phyloP scores from a whole-genome alignment of 768 basidiomycete genomes.

The Pleurotus pulmonarius region DNA sequence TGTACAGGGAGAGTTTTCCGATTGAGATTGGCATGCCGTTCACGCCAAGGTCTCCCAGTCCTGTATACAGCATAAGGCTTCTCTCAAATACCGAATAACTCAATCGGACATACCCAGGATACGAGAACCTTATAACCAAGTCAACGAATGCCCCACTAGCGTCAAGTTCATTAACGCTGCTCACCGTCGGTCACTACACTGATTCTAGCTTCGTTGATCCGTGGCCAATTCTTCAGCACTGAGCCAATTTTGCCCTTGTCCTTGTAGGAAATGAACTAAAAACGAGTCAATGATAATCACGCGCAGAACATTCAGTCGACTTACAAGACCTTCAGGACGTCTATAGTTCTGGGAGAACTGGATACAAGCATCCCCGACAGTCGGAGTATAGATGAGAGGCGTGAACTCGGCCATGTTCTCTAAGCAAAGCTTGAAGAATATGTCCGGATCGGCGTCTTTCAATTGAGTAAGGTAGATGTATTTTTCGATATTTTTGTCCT shows the following conservation, averaged over 20 bases:
- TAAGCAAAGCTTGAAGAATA: slow-evolving; percentile 78
- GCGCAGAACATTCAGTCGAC: slow-evolving; percentile 11
- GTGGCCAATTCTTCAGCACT: slow-evolving; percentile 72
- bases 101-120: slow-evolving; percentile 69
- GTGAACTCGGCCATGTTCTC: slow-evolving; percentile 65
- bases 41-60: slow-evolving; percentile 79
- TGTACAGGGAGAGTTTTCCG: slow-evolving; percentile 89
- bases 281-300: neutral
- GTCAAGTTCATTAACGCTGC: slow-evolving; percentile 14
- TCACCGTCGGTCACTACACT: slow-evolving; percentile 89
- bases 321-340: slow-evolving; percentile 68
- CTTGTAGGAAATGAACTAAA: slow-evolving; percentile 70
- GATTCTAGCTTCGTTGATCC: slow-evolving; percentile 74
- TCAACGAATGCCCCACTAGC: slow-evolving; percentile 7
- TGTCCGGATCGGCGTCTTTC: slow-evolving; percentile 64
- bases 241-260: slow-evolving; percentile 78
- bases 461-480: slow-evolving; percentile 81
- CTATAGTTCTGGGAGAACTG: slow-evolving; percentile 80
- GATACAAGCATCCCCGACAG: slow-evolving; percentile 87
- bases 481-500: slow-evolving; percentile 73
- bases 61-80: slow-evolving; percentile 44
- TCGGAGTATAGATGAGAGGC: slow-evolving; percentile 90
- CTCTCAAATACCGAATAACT: neutral
- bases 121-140: slow-evolving; percentile 58
- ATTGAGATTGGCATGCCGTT: slow-evolving; percentile 88